Base-by-base conservation (phyloP, 331 rosid genomes). In the Quercus lobata region DNA sequence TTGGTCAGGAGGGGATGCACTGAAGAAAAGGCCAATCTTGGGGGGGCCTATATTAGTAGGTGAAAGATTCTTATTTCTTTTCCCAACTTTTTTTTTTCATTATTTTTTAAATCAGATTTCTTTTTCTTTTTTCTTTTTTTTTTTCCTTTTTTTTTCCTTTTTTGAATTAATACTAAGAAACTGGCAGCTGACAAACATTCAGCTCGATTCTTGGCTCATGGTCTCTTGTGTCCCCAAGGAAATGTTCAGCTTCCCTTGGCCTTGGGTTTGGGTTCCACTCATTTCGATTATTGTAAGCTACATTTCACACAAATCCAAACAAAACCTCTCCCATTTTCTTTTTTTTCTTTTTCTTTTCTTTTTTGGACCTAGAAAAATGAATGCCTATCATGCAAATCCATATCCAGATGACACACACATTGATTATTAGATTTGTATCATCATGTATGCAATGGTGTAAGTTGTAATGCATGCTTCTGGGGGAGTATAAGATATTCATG, bases 131-230 rank as follows among this genome's bases (percentile, higher is more conserved):
- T 19, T 2, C 7, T n/a, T 25, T 25, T 6, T 7, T n/a, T 9
- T 8, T 7, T 8, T 58, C 12, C 2, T 25, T 4, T 24, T 11
- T 60, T 10, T 4, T 2, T 22, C 0, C 3, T 60, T 11, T 60
- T 27, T 15, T 41, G 22, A 7, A n/a, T 12, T 5, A 1, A 35
- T 7, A 35, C 61, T 0, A 79, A 78, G 3, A 22, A 30, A 69
- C 21, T 8, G 56, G 71, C 35, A 57, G 3, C 82, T 72, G 80
- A 68, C 87, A 78, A 76, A 83, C 90, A 81, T 86, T 81, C 85
- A 81, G 87, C 85, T 76, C 60, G 85, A 83, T 86, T 86, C 84
- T 5, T 80, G 90, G 87, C 80, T 78, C 76, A 8, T 65, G 70
- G 85, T 77, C 79, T 61, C 72, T 82, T 58, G 63, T 30, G 24